A percentile compares a stretch with the other conserved stretches of the same genome.
phyloP scores from a whole-genome alignment of 2,329 filamentous ascomycete species.

The Apiospora pterosperma region DNA sequence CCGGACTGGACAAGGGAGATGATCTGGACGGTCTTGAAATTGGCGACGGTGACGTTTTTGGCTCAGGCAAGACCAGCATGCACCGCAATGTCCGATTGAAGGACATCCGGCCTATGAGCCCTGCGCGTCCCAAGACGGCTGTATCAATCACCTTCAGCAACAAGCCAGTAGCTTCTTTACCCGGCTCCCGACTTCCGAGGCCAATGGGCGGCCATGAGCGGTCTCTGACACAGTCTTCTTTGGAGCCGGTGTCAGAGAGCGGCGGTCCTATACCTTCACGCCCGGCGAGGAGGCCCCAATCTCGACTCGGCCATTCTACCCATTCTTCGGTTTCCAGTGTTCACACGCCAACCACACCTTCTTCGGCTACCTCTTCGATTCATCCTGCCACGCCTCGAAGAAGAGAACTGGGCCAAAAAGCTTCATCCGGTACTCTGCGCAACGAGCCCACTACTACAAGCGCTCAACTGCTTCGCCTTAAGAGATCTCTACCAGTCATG shows the following conservation, averaged over 20 bases:
- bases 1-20: slow-evolving; percentile 59
- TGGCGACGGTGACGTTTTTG: slow-evolving; percentile 77
- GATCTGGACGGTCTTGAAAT: slow-evolving; percentile 85
- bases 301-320: slow-evolving; percentile 62
- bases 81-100: slow-evolving; percentile 93
- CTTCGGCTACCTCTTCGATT: slow-evolving; percentile 48
- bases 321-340: slow-evolving; percentile 67
- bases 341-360: slow-evolving; percentile 52
- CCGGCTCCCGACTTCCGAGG: slow-evolving; percentile 72
- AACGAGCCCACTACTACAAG: slow-evolving; percentile 62
- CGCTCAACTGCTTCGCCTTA: slow-evolving; percentile 61
- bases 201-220: slow-evolving; percentile 67
- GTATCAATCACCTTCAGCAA: slow-evolving; percentile 91
- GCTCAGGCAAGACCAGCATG: slow-evolving; percentile 74
- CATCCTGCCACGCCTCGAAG: slow-evolving; percentile 59
- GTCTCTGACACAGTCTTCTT: slow-evolving; percentile 62
- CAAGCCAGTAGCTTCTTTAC: slow-evolving; percentile 50
- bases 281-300: slow-evolving; percentile 59
- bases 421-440: slow-evolving; percentile 51
- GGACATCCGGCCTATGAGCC: slow-evolving; percentile 64
- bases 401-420: slow-evolving; percentile 54
- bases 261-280: slow-evolving; percentile 64
- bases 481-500: slow-evolving; percentile 62
- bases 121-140: slow-evolving; percentile 67
- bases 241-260: slow-evolving; percentile 92